Conservation (phyloP, 495 filamentous ascomycete genomes). For the Hyaloscypha hepaticicola region DNA sequence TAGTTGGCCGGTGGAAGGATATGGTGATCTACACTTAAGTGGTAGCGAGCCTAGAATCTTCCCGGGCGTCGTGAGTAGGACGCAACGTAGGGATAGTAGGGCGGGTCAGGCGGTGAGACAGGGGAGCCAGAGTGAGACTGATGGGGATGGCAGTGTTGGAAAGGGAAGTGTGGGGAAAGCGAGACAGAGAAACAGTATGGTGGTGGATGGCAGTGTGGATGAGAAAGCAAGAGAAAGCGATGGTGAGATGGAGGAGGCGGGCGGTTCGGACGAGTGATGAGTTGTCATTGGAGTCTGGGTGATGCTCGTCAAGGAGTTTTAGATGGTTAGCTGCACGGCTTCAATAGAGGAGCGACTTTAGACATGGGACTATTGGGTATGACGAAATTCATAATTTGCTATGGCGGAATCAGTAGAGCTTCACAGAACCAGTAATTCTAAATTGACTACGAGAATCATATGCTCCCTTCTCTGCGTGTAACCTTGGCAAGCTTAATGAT, state of each 20-base stretch:
- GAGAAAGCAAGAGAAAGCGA: slow-evolving; percentile 14
- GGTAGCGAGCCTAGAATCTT: slow-evolving; percentile 67
- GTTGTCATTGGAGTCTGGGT: background rate
- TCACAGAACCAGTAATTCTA: background rate
- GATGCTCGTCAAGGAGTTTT: too few relatives aligned
- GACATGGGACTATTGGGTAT: background rate
- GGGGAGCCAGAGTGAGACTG: slow-evolving; percentile 25
- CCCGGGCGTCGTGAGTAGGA: slow-evolving; percentile 66
- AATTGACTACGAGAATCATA: background rate
- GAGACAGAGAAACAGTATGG: slow-evolving; percentile 5
- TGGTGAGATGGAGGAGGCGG: slow-evolving; percentile 21
- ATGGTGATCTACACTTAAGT: slow-evolving; percentile 43
- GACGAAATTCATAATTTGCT: background rate
- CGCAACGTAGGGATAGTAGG: slow-evolving; percentile 49
- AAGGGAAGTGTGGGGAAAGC: slow-evolving; percentile 17
- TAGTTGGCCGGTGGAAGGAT: slow-evolving; percentile 30
- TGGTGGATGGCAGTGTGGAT: slow-evolving; percentile 1
- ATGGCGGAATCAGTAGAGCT: background rate
- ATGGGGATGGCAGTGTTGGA: slow-evolving; percentile 4
- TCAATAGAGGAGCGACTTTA: background rate
- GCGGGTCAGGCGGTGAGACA: slow-evolving; percentile 26
- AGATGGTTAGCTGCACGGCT: too few relatives aligned
- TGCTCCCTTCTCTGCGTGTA: background rate
- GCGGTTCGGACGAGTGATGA: slow-evolving; percentile 10
- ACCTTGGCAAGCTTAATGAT: too few relatives aligned